Evolutionary conservation across 2,329 filamentous ascomycete species (phyloP), one percentile per base, ranked within the genome.

Genomic region (Fusarium mundagurra): DNA sequence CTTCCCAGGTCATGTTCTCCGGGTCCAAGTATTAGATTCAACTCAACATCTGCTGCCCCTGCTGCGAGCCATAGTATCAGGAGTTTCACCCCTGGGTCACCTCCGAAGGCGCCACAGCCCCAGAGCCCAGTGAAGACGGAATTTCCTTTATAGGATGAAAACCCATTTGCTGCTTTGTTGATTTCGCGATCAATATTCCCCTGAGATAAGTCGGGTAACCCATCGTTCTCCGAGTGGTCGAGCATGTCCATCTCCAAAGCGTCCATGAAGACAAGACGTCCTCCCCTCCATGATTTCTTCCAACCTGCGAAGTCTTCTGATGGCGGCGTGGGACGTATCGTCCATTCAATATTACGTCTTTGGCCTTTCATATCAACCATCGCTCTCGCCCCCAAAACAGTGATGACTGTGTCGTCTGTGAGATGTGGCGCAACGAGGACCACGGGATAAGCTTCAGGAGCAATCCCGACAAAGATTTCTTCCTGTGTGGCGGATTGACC

Each of bases 401-500:
- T 68, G 10, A 83, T 74, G 11, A 76, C 75, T 12, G 80, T 74
- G n/a, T 74, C 64, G 41, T 79, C 63, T 17, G 47, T 41, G 18
- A 83, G 64, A 16, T 78, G 79, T 20, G 80, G 80, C 8, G 81
- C 81, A 10, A 83, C 64, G 4, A 83, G 73, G 5, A 83, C 81
- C 12, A 81, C 79, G 2, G 81, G 78, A 61, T 80, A 83, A 3
- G 75, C 76, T 68, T 83, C 81, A 4, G 81, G 82, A 17, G 78
- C 77, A 45, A 81, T 80, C 1, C 80, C 82, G 22, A 82, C 77
- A 58, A 80, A 82, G 11, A 82, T 64, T 47, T 83, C 82, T 62
- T 83, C 82, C 44, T 83, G 81, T 1, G 82, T 83, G 9, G 80
- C 81, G 8, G 81, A 82, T 69, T 82, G 77, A 1, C 82, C 82